These are phyloP conservation scores for Gnetum montanum DNA, from an alignment of 75 land plant species.

Conservation along the genomic window DNA sequence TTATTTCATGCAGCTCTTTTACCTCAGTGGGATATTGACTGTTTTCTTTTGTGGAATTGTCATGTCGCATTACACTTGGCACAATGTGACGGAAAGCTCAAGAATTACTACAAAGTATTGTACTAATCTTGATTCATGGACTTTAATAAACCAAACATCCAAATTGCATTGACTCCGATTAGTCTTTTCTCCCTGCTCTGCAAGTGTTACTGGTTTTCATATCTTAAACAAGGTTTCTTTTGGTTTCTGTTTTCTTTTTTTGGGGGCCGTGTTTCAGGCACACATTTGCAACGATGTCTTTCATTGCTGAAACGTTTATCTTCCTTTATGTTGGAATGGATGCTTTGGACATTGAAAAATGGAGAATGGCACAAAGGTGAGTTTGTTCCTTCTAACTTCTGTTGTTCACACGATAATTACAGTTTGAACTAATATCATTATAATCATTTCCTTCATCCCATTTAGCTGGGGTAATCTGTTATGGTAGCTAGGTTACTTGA, in stretches of 20 bases:
- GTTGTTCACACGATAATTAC: no score
- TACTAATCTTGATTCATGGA: not conserved
- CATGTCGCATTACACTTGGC: constrained; percentile 97
- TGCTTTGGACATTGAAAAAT: constrained; percentile 71
- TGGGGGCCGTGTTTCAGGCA: no score
- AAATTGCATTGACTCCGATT: not conserved
- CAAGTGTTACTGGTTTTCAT: not conserved
- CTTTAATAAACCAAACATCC: not conserved
- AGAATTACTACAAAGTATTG: constrained; percentile 66
- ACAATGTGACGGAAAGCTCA: constrained; percentile 74
- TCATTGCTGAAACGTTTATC: constrained; percentile 61
- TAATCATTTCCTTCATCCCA: no score
- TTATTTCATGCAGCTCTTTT: constrained; percentile 45
- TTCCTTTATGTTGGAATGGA: constrained; percentile 87
- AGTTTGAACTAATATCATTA: no score
- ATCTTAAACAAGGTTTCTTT: not conserved
- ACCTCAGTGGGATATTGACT: constrained; percentile 76
- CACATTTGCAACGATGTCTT: constrained; percentile 64
- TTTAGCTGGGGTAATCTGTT: no score
- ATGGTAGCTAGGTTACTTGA: no score
- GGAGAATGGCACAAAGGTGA: constrained; percentile 57
- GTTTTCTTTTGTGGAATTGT: constrained; percentile 94
- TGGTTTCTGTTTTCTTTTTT: no score
- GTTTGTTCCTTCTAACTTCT: not conserved
- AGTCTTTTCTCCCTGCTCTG: not conserved